A percentile compares a stretch with the other conserved stretches of the same genome.
Conservation (phyloP, 2,329 filamentous ascomycete species). For the Colletotrichum kahawae region DNA sequence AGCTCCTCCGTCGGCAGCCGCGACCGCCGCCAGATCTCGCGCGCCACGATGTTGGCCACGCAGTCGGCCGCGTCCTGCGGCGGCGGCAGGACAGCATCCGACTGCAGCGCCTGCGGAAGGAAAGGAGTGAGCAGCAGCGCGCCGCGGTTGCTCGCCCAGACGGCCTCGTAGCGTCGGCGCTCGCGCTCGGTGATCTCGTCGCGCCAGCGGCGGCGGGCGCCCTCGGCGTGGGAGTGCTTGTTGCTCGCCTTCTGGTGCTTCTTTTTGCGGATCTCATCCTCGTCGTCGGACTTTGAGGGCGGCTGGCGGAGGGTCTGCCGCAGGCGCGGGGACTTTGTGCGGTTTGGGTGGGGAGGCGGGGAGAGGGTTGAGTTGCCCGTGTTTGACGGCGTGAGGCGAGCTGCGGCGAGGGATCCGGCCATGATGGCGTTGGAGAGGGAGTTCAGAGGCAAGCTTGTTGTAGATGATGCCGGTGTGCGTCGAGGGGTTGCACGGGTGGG, state of each 20-base stretch:
- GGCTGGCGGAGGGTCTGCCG: constrained; percentile 70
- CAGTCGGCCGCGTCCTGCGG: constrained; percentile 45
- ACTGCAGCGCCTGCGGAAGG: not conserved
- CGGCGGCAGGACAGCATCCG: not conserved
- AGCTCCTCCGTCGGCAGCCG: constrained; percentile 71
- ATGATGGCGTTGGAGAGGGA: constrained; percentile 77
- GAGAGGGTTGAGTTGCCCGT: constrained; percentile 41
- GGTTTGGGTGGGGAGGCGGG: constrained; percentile 45
- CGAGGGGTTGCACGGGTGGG: constrained; percentile 39
- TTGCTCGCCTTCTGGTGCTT: constrained; percentile 53
- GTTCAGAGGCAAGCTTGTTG: constrained; percentile 58
- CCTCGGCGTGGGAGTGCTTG: constrained; percentile 79
- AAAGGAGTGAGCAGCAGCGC: constrained; percentile 42
- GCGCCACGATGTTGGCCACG: constrained; percentile 71
- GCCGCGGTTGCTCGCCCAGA: constrained; percentile 84
- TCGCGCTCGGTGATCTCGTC: constrained; percentile 75
- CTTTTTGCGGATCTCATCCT: constrained; percentile 54
- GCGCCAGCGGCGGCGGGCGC: constrained; percentile 76
- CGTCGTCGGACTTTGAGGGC: constrained; percentile 55
- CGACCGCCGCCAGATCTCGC: constrained; percentile 77
- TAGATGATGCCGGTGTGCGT: constrained; percentile 30
- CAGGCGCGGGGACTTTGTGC: constrained; percentile 58
- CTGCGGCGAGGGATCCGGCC: constrained; percentile 74
- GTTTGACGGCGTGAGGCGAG: constrained; percentile 52
- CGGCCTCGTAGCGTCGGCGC: constrained; percentile 80